Evolutionary conservation across 1,284 basidiomycete species (phyloP).

Genomic region (Amylostereum areolatum): DNA sequence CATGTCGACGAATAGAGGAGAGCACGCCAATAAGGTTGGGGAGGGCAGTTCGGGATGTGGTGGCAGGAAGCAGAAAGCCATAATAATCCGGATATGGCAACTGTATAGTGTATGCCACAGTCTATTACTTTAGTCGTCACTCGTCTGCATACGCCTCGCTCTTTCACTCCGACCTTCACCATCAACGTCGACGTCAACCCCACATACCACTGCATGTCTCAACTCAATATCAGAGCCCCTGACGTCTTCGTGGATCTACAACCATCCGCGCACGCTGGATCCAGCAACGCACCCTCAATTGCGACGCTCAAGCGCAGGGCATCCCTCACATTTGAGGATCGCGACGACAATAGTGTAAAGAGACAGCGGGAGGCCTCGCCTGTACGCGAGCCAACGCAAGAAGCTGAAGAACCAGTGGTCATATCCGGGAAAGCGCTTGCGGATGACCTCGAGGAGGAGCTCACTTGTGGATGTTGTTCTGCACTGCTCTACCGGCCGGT

Average conservation of each 20-base stretch:
- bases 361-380: conserved; percentile 40
- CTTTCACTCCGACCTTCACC: neutral
- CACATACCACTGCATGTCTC: neutral
- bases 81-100: no score
- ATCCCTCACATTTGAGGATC: conserved; percentile 50
- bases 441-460: conserved; percentile 61
- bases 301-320: conserved; percentile 51
- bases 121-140: no score
- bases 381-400: conserved; percentile 3
- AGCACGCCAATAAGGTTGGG: neutral
- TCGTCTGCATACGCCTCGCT: neutral
- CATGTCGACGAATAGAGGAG: neutral
- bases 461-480: conserved; percentile 78
- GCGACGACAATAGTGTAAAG: conserved; percentile 50
- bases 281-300: no score
- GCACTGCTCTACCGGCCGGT: conserved; percentile 73
- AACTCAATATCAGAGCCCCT: no score
- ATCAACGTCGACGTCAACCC: neutral
- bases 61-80: no score
- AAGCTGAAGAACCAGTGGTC: conserved; percentile 7
- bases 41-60: no score
- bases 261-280: no score
- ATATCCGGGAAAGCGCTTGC: conserved; percentile 35
- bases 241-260: no score
- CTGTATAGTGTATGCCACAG: no score